Evolutionary conservation across 2,329 filamentous ascomycete species (phyloP).

Genomic region (Clonostachys byssicola): DNA sequence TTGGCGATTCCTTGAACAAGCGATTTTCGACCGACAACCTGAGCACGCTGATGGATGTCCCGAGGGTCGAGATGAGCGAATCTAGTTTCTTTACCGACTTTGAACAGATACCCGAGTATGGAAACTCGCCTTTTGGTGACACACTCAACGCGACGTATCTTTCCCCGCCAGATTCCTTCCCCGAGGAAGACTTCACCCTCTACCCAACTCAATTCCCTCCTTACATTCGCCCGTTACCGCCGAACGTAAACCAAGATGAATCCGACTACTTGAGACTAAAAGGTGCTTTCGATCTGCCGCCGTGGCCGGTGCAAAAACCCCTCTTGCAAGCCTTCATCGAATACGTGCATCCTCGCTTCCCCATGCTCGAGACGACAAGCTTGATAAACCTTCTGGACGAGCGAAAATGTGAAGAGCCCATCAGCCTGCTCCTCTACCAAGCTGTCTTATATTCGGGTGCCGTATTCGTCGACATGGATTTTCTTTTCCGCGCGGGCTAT

Average conservation of each 20-base stretch:
- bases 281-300: constrained; percentile 76
- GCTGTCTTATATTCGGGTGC: constrained; percentile 91
- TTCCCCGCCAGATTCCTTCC: too few relatives aligned
- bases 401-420: constrained; percentile 63
- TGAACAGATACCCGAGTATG: too few relatives aligned
- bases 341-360: constrained; percentile 93
- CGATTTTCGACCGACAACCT: too few relatives aligned
- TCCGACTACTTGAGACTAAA: constrained; percentile 79
- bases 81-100: too few relatives aligned
- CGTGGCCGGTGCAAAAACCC: constrained; percentile 67
- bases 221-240: constrained; percentile 77
- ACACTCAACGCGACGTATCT: too few relatives aligned
- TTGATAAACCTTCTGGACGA: constrained; percentile 57
- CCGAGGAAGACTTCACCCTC: too few relatives aligned
- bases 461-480: constrained; percentile 79
- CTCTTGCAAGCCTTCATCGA: constrained; percentile 82
- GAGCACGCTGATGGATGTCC: too few relatives aligned
- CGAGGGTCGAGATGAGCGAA: too few relatives aligned
- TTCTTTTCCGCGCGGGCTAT: constrained; percentile 74
- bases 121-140: too few relatives aligned
- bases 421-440: constrained; percentile 87
- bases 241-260: constrained; percentile 75
- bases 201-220: constrained; percentile 42
- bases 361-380: constrained; percentile 67
- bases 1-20: too few relatives aligned